Evolutionary conservation across 345 rosid species (phyloP), one percentile per base, ranked within the genome.

Genomic region (Clarkia xantiana): DNA sequence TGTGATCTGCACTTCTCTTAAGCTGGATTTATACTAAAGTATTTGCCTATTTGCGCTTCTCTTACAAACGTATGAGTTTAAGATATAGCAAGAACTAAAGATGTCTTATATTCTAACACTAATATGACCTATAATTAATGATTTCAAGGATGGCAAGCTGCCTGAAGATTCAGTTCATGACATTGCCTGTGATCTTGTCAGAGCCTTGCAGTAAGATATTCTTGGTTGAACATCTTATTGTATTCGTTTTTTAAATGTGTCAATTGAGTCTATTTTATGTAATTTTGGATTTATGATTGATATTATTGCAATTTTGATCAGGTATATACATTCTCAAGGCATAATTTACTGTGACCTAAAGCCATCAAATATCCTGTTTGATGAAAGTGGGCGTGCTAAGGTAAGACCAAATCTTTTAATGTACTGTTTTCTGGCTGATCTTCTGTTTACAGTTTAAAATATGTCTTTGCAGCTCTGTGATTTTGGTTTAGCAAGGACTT

Each of bases 131-230:
- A 10, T 29, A 29, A 29, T 25, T 13, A 44, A 53, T 51, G 54
- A 22, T 54, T 60, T 77, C 69, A 73, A 91, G 98, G 98, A 91
- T 68, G 62, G 68, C 63, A 77, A 74, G 62, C 69, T 86, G 44
- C 99, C 96, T 10, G 99, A 91, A 80, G 95, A 82, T 42, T 91
- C 99, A 14, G 61, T 87, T 62, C 87, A 82, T 48, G 85, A 77
- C 49, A 74, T 91, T 64, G 94, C 82, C 29, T 59, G 53, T 51
- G 95, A 76, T 74, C 69, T 91, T 60, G 81, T 91, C 51, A 75
- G 59, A 71, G 95, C 90, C 62, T 63, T 91, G 66, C 82, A 73
- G 99, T 91, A 76, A 76, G 87, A 55, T 61, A 55, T 52, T 46
- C 51, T 58, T 29, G 36, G 36, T 29, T 29, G 36, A 20, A 29